Conservation (phyloP, 2,329 filamentous ascomycete genomes). For the Colletotrichum ledebouriae region DNA sequence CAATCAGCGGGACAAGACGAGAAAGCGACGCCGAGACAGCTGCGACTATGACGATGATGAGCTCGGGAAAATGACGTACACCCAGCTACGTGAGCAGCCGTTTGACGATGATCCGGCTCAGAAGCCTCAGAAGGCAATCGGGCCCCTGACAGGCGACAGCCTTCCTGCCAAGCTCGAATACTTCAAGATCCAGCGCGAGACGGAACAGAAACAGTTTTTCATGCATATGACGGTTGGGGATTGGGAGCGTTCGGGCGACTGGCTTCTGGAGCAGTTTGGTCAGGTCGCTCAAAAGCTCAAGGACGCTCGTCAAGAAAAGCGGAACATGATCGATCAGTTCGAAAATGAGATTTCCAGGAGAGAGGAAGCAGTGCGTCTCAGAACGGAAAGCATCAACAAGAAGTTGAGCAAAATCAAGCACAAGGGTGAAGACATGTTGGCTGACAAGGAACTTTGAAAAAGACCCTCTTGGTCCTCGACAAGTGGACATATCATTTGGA, state of each 20-base stretch:
- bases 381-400: constrained; percentile 66
- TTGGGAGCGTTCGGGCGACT: constrained; percentile 72
- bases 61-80: constrained; percentile 67
- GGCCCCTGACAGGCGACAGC: constrained; percentile 54
- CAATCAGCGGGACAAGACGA: constrained; percentile 45
- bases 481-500: not conserved
- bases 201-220: constrained; percentile 65
- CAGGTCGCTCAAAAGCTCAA: constrained; percentile 63
- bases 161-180: constrained; percentile 64
- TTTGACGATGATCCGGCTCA: constrained; percentile 71
- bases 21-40: constrained; percentile 59
- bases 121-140: constrained; percentile 54
- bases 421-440: constrained; percentile 69
- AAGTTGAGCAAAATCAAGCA: constrained; percentile 68
- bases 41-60: constrained; percentile 70
- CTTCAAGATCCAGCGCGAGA: constrained; percentile 60
- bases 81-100: constrained; percentile 62
- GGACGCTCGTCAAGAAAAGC: constrained; percentile 63
- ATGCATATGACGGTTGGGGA: constrained; percentile 66
- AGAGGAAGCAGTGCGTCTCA: constrained; percentile 66
- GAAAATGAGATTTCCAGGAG: constrained; percentile 68
- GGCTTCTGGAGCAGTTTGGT: constrained; percentile 69
- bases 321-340: constrained; percentile 63
- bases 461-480: not conserved
- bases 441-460: constrained; percentile 54